Conservation (phyloP, 2,329 filamentous ascomycete species). For the Dothistroma pini region DNA sequence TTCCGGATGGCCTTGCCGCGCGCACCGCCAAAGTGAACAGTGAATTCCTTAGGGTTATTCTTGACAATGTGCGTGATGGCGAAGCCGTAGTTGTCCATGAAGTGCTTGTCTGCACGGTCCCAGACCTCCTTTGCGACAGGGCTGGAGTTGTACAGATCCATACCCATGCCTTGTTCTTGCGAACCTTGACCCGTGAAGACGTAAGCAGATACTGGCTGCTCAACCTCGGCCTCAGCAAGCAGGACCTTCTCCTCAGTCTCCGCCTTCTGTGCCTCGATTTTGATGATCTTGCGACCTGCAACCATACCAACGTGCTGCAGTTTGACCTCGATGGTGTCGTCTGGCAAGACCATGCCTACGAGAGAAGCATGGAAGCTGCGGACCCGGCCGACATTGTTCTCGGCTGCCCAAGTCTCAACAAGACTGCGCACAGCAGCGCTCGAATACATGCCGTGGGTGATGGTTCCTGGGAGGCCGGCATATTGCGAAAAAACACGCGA, state of each 20-base stretch:
- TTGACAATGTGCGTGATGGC: slow-evolving; percentile 98
- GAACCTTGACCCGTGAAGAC: slow-evolving; percentile 98
- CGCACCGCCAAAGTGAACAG: slow-evolving; percentile 95
- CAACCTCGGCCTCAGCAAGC: slow-evolving; percentile 91
- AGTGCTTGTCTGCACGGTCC: slow-evolving; percentile 96
- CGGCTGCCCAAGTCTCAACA: slow-evolving; percentile 97
- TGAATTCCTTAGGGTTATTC: slow-evolving; percentile 99
- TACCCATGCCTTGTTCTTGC: slow-evolving; percentile 99
- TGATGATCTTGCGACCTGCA: slow-evolving; percentile 97
- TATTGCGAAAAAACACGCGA: slow-evolving; percentile 95
- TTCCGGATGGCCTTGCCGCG: slow-evolving; percentile 95
- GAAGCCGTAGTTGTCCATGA: slow-evolving; percentile 99
- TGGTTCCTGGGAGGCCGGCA: slow-evolving; percentile 91
- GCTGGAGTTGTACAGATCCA: slow-evolving; percentile 95
- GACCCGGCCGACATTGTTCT: slow-evolving; percentile 97
- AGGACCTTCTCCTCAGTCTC: slow-evolving; percentile 97
- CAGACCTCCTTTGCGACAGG: slow-evolving; percentile 94
- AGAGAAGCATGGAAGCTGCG: slow-evolving; percentile 95
- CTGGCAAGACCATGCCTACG: slow-evolving; percentile 98
- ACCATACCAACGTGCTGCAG: slow-evolving; percentile 98
- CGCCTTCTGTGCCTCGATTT: slow-evolving; percentile 92
- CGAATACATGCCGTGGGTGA: slow-evolving; percentile 99
- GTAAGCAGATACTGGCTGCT: slow-evolving; percentile 94
- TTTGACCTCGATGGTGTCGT: slow-evolving; percentile 92
- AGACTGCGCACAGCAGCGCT: slow-evolving; percentile 93